Conservation (phyloP, 768 basidiomycete species). For the Ramaria sp. region DNA sequence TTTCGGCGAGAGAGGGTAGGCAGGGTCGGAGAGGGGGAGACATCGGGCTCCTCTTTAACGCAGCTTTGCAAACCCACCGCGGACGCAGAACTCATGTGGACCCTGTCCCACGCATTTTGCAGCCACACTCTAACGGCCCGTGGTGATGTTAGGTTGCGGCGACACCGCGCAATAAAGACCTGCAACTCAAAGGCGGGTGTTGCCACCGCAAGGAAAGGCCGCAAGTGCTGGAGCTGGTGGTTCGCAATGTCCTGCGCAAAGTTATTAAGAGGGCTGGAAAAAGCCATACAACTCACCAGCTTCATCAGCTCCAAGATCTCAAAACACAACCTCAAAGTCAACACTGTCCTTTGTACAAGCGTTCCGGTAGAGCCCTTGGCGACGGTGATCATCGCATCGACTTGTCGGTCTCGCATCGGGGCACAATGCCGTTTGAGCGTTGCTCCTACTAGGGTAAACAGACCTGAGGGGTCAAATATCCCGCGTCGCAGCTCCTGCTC, state of each 20-base stretch:
- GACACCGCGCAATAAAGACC: constrained; percentile 56
- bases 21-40: background rate
- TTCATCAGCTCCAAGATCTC: constrained; percentile 95
- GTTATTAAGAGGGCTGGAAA: constrained; percentile 9
- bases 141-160: constrained; percentile 18
- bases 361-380: constrained; percentile 55
- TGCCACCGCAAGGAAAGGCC: constrained; percentile 77
- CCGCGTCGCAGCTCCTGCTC: constrained; percentile 70
- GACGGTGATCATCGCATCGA: constrained; percentile 72
- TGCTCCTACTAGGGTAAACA: constrained; percentile 70
- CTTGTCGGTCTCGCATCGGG: constrained; percentile 78
- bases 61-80: background rate
- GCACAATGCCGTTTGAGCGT: constrained; percentile 87
- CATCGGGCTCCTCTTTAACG: background rate
- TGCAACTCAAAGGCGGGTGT: constrained; percentile 72
- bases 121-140: constrained; percentile 13
- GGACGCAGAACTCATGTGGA: constrained; percentile 35
- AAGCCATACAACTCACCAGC: constrained; percentile 44
- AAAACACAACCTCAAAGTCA: constrained; percentile 71
- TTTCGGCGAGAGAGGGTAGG: background rate
- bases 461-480: constrained; percentile 66
- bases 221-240: constrained; percentile 86
- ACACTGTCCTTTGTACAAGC: constrained; percentile 25
- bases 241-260: constrained; percentile 80
- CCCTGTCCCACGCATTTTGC: constrained; percentile 19